Evolutionary conservation across 2,329 filamentous ascomycete genomes (phyloP).

Genomic region (Ilyonectria mors-panacis): DNA sequence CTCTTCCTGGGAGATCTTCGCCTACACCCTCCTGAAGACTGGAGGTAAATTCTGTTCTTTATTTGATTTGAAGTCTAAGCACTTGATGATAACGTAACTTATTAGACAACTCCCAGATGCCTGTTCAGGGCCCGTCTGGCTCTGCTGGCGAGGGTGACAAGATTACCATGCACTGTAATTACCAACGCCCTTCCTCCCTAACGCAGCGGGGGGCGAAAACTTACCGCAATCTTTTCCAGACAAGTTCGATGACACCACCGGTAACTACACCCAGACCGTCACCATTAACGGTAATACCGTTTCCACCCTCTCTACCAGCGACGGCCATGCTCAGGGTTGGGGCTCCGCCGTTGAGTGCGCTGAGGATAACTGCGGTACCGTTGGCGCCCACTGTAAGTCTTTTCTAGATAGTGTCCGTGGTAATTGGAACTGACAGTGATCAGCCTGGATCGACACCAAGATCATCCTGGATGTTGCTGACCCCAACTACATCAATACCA

Average conservation of each 20-base stretch:
- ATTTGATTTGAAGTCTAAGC: background rate
- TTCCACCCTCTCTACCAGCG: constrained; percentile 61
- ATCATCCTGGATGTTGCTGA: constrained; percentile 35
- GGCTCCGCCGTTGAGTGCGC: constrained; percentile 71
- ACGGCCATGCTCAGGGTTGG: constrained; percentile 59
- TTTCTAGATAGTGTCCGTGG: fast-evolving
- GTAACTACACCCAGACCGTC: constrained; percentile 40
- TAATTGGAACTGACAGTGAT: background rate
- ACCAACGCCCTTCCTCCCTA: fast-evolving
- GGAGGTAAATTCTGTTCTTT: constrained; percentile 28
- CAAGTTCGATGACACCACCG: constrained; percentile 33
- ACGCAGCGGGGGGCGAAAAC: fast-evolving
- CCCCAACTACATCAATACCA: constrained; percentile 35
- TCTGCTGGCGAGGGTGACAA: constrained; percentile 33
- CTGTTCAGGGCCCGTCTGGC: constrained; percentile 35
- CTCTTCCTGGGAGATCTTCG: constrained; percentile 58
- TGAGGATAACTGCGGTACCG: constrained; percentile 80
- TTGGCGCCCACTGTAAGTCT: constrained; percentile 41
- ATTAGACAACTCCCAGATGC: constrained; percentile 35
- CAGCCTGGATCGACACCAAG: constrained; percentile 41
- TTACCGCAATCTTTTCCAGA: constrained; percentile 23
- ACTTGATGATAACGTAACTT: background rate
- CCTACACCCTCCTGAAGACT: constrained; percentile 58
- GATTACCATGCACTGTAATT: constrained; percentile 43
- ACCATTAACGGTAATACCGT: constrained; percentile 47